Base-by-base conservation (phyloP, 805 yeast species). In the Diddensiella caesifluorescens region DNA sequence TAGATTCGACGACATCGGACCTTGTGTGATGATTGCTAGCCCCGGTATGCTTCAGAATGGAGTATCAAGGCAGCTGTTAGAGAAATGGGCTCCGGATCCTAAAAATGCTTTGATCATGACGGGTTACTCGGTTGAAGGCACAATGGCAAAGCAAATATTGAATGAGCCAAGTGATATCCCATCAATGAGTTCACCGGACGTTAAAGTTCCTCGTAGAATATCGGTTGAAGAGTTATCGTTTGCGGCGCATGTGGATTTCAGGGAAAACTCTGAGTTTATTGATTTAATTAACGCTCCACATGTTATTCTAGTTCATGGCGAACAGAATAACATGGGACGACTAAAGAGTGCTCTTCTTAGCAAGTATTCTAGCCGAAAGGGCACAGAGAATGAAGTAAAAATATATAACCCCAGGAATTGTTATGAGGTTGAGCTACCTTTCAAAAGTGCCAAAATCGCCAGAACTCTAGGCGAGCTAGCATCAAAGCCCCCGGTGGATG, bases 31-130 rank as follows among this genome's bases (percentile, higher is more conserved):
- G 63, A 75, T 92, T 26, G 98, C 98, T 0, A 79, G 95, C 34
- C 99, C 99, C 0, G 99, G 99, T 60, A 92, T 92, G 99, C 69
- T 92, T 37, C 98, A 90, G 61, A 89, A 84, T 59, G 99, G 99
- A 48, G 80, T 89, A 2, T 87, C 97, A 0, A 72, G 99, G 53
- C 92, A 84, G 53, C 69, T 92, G 16, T 70, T 92, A 22, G 99
- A 92, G 57, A 77, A 83, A 60, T 92, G 99, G 99, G 89, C 95
- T 4, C 98, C 99, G 0, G 97, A 92, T 55, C 83, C 94, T 2
- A 82, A 86, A 56, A 92, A 92, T 54, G 70, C 94, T 2, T 79
- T 88, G 20, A 75, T 92, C 18, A 64, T 92, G 59, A 92, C 99
- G 0, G 99, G 99, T 68, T 92, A 92, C 62, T 89, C 97, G 4